phyloP scores from a whole-genome alignment of 1,139 yeast species.

The Pichia sp. region DNA sequence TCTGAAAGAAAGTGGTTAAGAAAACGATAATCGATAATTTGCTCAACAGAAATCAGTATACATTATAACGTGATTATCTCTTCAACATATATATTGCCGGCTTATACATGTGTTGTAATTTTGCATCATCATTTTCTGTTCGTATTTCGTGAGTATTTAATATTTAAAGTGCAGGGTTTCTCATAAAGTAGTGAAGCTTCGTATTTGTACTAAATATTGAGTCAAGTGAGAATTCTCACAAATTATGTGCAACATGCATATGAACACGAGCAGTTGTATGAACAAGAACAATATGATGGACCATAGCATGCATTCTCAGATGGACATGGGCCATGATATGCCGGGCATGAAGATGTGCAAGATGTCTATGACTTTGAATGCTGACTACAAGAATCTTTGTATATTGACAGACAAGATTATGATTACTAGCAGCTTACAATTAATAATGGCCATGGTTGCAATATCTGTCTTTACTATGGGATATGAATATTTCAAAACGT shows the following conservation, averaged over 20 bases:
- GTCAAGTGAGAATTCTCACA: not conserved
- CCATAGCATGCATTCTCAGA: not conserved
- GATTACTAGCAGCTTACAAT: conserved; percentile 20
- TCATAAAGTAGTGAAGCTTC: too few relatives aligned
- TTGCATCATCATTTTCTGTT: too few relatives aligned
- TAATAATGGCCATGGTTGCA: conserved; percentile 23
- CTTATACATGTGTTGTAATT: too few relatives aligned
- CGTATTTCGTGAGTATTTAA: too few relatives aligned
- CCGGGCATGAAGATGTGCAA: conserved; percentile 26
- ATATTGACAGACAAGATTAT: conserved; percentile 27
- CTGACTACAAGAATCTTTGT: conserved; percentile 29
- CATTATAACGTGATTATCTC: not conserved
- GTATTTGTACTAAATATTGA: too few relatives aligned
- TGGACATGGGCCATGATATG: conserved; percentile 19
- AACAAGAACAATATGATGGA: not conserved
- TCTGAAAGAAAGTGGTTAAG: not conserved
- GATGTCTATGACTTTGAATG: conserved; percentile 30
- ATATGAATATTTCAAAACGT: conserved; percentile 26
- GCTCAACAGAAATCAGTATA: not conserved
- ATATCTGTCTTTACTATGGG: conserved; percentile 21
- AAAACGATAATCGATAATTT: not conserved
- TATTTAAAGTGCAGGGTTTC: too few relatives aligned
- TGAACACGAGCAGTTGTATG: not conserved
- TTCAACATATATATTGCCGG: not conserved
- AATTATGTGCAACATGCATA: not conserved